Conservation (phyloP, 352 stramenopile species). For the Pythium rhizo-oryzae region DNA sequence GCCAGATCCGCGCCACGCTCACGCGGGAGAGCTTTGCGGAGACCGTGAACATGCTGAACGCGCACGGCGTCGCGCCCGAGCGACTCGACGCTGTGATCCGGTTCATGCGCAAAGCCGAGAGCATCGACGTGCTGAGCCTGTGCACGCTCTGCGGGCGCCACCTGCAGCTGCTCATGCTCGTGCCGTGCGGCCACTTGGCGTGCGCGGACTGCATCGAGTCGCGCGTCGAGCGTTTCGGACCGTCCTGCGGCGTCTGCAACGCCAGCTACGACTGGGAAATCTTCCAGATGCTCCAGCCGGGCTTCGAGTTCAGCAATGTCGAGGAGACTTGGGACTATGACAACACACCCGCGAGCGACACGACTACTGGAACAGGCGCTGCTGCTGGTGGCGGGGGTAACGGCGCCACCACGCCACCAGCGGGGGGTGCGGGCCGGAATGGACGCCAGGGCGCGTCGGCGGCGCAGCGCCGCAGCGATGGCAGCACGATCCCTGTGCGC, state of each 20-base stretch:
- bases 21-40: constrained; percentile 47
- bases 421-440: neutral
- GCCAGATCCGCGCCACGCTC: constrained; percentile 47
- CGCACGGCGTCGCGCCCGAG: constrained; percentile 44
- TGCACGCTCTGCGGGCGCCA: constrained; percentile 87
- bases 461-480: constrained; percentile 10
- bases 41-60: constrained; percentile 57
- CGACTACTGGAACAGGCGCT: neutral
- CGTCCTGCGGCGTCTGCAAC: constrained; percentile 57
- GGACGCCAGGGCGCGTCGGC: neutral
- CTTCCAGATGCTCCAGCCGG: constrained; percentile 88
- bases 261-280: constrained; percentile 81
- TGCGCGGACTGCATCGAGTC: constrained; percentile 94
- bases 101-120: constrained; percentile 60
- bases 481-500: constrained; percentile 24
- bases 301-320: constrained; percentile 66
- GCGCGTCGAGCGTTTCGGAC: constrained; percentile 49
- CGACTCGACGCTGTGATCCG: constrained; percentile 41
- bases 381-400: neutral
- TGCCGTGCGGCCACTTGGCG: constrained; percentile 91
- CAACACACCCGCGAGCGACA: neutral
- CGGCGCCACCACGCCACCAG: neutral
- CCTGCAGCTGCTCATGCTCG: constrained; percentile 89
- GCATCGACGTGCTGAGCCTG: constrained; percentile 43
- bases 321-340: constrained; percentile 38